Evolutionary conservation across 2,329 filamentous ascomycete species (phyloP), one percentile per base, ranked within the genome.

Genomic region (Colletotrichum plurivorum): DNA sequence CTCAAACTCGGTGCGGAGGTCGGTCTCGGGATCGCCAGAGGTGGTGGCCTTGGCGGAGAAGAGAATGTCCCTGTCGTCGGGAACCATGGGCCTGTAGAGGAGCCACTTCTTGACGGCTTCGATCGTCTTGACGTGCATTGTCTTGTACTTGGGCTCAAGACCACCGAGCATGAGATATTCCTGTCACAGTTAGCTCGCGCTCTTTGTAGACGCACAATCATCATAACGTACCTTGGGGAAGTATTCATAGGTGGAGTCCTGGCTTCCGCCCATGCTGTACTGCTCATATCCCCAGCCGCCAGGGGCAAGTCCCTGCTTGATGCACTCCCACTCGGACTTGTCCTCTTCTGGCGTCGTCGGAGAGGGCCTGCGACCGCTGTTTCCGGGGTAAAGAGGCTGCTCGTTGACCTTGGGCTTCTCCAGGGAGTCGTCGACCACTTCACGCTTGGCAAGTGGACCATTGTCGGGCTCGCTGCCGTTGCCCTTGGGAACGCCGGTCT

Each of bases 1-100:
- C 71, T 92, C 88, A 75, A 91, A 93, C 54, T 90, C 79, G 15
- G 84, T 84, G 20, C 62, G 70, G 13, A 83, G 75, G 10, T 84
- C 79, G 9, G 75, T 72, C 52, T 81, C 78, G 2, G 76, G 82
- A 3, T 84, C 79, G 15, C 84, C 84, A 1, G 74, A 77, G 10
- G 86, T 84, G 54, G 77, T 82, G n/a, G 88, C 78, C 73, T 89
- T 90, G 25, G 92, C 92, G 0, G 93, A 89, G 70, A 96, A 89
- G 3, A 96, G 85, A n/a, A 96, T 88, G 69, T 95, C 89, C 61
- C 88, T 84, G 7, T 86, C 83, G 36, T 88, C 87, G 7, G 89
- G 87, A 20, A 90, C 87, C 89, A 96, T 92, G 0, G 94, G 94
- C 5, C 92, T 88, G 80, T 89, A 97, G 66, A 97, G 88, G 10